These are phyloP conservation scores for Carex littledalei DNA, from an alignment of 176 grass and related monocot genomes.

Conservation along the genomic window DNA sequence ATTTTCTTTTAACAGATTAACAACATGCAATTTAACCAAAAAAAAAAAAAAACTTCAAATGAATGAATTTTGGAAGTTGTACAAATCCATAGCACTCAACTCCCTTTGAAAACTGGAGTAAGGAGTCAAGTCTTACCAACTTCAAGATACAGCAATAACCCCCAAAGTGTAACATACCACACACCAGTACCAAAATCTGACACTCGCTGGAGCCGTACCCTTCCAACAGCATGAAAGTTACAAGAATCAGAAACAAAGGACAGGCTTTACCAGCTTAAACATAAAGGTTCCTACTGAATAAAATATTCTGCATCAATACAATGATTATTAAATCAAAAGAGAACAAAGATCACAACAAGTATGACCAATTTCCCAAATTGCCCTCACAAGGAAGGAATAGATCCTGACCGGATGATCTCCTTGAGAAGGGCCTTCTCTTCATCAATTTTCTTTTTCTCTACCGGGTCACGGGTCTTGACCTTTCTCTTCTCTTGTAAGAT, in stretches of 20 bases:
- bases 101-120: not conserved
- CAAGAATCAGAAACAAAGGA: not conserved
- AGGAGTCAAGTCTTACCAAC: not conserved
- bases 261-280: not conserved
- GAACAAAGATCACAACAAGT: not conserved
- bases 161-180: not conserved
- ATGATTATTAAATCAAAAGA: not conserved
- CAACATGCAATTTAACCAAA: not conserved
- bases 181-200: slow-evolving; percentile 2
- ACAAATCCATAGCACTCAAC: not conserved
- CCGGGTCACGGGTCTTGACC: slow-evolving; percentile 36
- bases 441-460: slow-evolving; percentile 69
- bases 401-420: slow-evolving; percentile 50
- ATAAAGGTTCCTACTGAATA: not conserved
- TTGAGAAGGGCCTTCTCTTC: slow-evolving; percentile 93
- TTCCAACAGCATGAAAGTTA: slow-evolving; percentile 9
- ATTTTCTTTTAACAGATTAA: not conserved
- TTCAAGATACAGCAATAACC: not conserved
- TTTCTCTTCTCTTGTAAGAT: slow-evolving; percentile 90
- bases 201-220: not conserved
- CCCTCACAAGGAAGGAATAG: slow-evolving; percentile 48
- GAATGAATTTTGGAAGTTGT: not conserved
- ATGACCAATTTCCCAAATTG: not conserved
- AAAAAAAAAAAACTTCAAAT: not conserved
- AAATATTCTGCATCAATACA: not conserved